Evolutionary conservation across 805 yeast genomes (phyloP).

Genomic region (Pichia sporocuriosa): DNA sequence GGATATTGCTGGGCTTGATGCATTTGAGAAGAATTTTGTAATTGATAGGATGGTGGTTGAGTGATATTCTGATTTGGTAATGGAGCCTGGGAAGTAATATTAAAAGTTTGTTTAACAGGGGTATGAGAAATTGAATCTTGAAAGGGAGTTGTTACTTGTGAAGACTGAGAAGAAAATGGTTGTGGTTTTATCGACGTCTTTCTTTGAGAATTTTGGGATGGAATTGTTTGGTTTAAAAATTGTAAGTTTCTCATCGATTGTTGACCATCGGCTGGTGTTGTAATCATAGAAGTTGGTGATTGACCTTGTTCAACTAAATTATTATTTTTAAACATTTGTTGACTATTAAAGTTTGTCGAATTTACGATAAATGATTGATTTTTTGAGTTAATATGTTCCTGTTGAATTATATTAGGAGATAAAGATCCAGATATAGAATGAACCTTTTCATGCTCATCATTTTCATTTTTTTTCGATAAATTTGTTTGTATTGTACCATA

Average conservation of each 20-base stretch:
- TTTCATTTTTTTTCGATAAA: conserved; percentile 15
- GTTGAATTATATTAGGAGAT: no score
- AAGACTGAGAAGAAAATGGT: conserved; percentile 5
- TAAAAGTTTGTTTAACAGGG: background rate
- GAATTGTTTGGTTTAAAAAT: background rate
- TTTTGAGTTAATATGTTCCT: no score
- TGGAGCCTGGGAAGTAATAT: background rate
- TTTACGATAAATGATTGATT: no score
- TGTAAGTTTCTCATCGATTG: background rate
- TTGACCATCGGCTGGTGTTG: background rate
- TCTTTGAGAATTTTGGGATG: background rate
- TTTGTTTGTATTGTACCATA: conserved; percentile 26
- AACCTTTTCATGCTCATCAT: conserved; percentile 9
- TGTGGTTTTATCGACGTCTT: background rate
- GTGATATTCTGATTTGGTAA: background rate
- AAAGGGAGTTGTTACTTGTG: conserved; percentile 8
- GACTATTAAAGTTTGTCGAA: no score
- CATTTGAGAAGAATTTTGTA: conserved; percentile 10
- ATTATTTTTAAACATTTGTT: no score
- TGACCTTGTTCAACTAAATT: no score
- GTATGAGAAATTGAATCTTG: conserved; percentile 2
- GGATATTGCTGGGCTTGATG: conserved; percentile 12
- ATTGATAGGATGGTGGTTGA: conserved; percentile 1
- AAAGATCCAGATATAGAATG: background rate
- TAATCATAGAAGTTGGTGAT: background rate